These are phyloP conservation scores for Stylonectria norvegica DNA, from an alignment of 2,329 filamentous ascomycete genomes.

Conservation along the genomic window DNA sequence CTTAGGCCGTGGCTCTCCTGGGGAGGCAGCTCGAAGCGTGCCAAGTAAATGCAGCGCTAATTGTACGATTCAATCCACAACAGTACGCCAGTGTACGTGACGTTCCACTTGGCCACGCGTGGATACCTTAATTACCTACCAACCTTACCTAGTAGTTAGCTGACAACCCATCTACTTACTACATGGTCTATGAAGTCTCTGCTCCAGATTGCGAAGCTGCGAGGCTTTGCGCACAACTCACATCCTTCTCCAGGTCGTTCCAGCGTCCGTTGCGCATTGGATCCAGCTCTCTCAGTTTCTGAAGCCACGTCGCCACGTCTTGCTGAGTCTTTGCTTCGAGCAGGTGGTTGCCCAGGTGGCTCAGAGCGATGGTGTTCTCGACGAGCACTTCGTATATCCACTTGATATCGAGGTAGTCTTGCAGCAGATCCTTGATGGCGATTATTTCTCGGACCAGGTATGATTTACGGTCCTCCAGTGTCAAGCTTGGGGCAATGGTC, in stretches of 20 bases:
- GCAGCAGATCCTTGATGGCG: constrained; percentile 64
- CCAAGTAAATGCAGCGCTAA: too few species aligned
- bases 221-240: too few species aligned
- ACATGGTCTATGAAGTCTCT: too few species aligned
- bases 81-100: too few species aligned
- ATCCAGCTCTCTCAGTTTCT: constrained; percentile 65
- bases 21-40: too few species aligned
- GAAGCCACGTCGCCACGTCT: constrained; percentile 57
- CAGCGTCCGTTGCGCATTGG: constrained; percentile 72
- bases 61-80: too few species aligned
- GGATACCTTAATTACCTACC: too few species aligned
- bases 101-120: too few species aligned
- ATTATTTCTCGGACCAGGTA: constrained; percentile 70
- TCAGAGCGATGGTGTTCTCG: constrained; percentile 64
- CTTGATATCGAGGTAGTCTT: constrained; percentile 61
- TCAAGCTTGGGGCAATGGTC: constrained; percentile 64
- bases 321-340: constrained; percentile 38
- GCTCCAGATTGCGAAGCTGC: too few species aligned
- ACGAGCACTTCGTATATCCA: constrained; percentile 88
- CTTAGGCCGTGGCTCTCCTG: too few species aligned
- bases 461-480: constrained; percentile 55
- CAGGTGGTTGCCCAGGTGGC: constrained; percentile 46
- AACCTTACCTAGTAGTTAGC: too few species aligned
- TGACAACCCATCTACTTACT: too few species aligned
- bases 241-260: constrained; percentile 60